Conservation (phyloP, 805 yeast species). For the Wickerhamomyces canadensis region DNA sequence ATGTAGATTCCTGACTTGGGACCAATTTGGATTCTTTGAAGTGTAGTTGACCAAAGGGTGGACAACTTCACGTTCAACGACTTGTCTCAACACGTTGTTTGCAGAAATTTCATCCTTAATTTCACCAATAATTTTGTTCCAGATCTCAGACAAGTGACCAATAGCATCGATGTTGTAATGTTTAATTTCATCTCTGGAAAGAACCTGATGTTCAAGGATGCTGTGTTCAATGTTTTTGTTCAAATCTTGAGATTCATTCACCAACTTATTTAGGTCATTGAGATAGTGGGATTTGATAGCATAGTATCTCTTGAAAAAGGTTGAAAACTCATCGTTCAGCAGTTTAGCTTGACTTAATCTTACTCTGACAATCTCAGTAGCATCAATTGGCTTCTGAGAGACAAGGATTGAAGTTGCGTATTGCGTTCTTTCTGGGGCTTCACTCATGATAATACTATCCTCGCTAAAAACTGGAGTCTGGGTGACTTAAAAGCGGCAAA, state of each 20-base stretch:
- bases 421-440: conserved; percentile 23
- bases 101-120: conserved; percentile 42
- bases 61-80: conserved; percentile 49
- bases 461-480: no score
- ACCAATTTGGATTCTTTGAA: conserved; percentile 48
- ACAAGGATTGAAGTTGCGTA: conserved; percentile 38
- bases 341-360: conserved; percentile 50
- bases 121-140: conserved; percentile 38
- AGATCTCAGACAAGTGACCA: conserved; percentile 38
- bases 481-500: no score
- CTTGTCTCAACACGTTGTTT: conserved; percentile 41
- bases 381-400: conserved; percentile 48
- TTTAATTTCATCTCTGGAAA: conserved; percentile 39
- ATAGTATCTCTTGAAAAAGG: conserved; percentile 45
- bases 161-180: conserved; percentile 43
- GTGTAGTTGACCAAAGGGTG: conserved; percentile 48
- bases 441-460: conserved; percentile 2
- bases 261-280: conserved; percentile 16
- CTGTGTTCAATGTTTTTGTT: conserved; percentile 28
- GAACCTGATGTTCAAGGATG: conserved; percentile 34
- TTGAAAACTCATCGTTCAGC: conserved; percentile 56
- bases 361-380: conserved; percentile 53
- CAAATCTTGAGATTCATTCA: conserved; percentile 24
- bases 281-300: conserved; percentile 20
- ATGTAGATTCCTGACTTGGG: conserved; percentile 45